Conservation (phyloP, 2,329 filamentous ascomycete genomes). For the Stachybotrys elegans region DNA sequence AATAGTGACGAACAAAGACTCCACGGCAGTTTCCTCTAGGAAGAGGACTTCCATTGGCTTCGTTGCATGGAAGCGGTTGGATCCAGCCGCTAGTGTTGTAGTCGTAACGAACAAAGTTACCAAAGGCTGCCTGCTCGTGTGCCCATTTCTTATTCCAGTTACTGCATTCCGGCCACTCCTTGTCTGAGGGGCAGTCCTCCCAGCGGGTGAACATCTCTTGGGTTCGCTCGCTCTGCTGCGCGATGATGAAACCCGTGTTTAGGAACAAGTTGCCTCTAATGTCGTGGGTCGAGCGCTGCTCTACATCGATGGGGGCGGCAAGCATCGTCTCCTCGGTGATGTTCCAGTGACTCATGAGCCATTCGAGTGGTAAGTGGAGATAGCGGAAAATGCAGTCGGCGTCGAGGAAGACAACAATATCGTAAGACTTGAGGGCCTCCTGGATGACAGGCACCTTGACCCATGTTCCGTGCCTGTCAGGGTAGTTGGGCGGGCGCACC, state of each 20-base stretch:
- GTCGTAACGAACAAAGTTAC: constrained; percentile 30
- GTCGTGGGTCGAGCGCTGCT: constrained; percentile 25
- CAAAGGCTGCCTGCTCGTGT: constrained; percentile 32
- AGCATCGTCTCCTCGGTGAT: constrained; percentile 27
- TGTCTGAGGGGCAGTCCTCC: constrained; percentile 29
- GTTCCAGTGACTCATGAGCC: constrained; percentile 36
- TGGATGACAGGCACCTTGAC: constrained; percentile 31
- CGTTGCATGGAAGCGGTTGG: constrained; percentile 26
- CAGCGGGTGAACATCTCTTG: constrained; percentile 40
- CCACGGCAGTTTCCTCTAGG: constrained; percentile 25
- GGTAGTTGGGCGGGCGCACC: constrained; percentile 23
- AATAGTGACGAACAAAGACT: constrained; percentile 30
- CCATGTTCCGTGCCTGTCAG: constrained; percentile 32
- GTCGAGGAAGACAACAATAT: constrained; percentile 32
- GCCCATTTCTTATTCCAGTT: constrained; percentile 20
- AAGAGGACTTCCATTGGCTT: constrained; percentile 33
- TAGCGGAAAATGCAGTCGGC: constrained; percentile 33
- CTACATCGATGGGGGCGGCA: constrained; percentile 29
- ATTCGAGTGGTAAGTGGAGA: constrained; percentile 33
- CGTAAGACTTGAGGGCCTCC: constrained; percentile 30
- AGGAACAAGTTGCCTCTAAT: constrained; percentile 27
- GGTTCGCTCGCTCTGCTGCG: constrained; percentile 38
- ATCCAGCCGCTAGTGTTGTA: constrained; percentile 22
- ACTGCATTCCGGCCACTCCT: constrained; percentile 24
- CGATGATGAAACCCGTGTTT: constrained; percentile 45